Evolutionary conservation across 2,329 filamentous ascomycete genomes (phyloP), one percentile per base, ranked within the genome.

Genomic region (Alternaria hordeiaustralica): DNA sequence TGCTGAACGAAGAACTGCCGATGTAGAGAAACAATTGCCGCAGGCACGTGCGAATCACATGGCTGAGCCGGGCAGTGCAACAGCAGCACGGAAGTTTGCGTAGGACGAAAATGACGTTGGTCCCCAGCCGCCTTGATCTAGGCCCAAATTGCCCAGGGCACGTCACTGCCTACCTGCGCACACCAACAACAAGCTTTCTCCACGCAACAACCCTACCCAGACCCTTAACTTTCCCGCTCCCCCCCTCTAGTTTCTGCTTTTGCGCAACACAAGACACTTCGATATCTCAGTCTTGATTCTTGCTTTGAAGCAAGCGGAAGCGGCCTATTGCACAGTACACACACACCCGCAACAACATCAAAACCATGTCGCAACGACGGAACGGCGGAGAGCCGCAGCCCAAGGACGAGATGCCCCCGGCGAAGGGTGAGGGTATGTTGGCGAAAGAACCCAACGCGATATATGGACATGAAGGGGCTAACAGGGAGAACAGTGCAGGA

Each of bases 401-500:
- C 57, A 87, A 87, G 74, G 78, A 82, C 58, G 72, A 68, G 18
- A 64, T 64, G 58, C 67, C 74, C 25, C 70, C 75, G 70, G 78
- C 76, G 46, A 79, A 79, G 69, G 81, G 83, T 67, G 78, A 80
- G 68, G 79, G 84, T 86, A 78, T 62, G 82, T 65, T 21, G 20
- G 20, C 20, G 12, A 13, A 36, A 41, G 25, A 20, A 7, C 2
- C 6, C 49, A 23, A 23, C 20, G 49, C 36, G 13, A 33, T 21
- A 53, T 41, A 10, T 23, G 13, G 6, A 25, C 4, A 1, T 23
- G 13, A n/a, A 23, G n/a, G 9, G 26, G 11, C 66, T 74, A 26
- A 72, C 60, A 55, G 47, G 18, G 13, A 44, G 25, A 25, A 51
- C 75, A 92, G 89, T 85, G 54, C 83, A 88, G 71, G 89, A 94